Base-by-base conservation (phyloP, 345 rosid genomes). In the Linum usitatissimum region DNA sequence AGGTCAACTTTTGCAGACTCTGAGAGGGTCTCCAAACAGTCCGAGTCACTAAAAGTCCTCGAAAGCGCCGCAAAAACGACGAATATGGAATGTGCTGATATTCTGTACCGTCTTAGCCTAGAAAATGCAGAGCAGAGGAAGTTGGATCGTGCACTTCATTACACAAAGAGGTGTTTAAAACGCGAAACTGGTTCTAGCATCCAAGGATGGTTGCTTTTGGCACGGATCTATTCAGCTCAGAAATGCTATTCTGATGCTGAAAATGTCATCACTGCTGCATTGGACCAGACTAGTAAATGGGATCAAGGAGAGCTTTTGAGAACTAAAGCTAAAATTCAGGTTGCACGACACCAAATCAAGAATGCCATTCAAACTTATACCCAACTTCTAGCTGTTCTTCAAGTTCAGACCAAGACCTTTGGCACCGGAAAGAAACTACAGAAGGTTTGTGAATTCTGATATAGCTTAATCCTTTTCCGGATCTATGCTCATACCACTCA, bases 101-200 rank as follows among this genome's bases (percentile, higher is more conserved):
- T 84, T 42, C 67, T 86, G 61, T 80, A 89, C 76, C 70, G 73
- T 71, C 89, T 89, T 45, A 74, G 87, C 30, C 57, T 86, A 31
- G 91, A 83, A 78, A 65, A 69, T 79, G 94, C 91, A 49, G 89
- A 84, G 70, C 91, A 84, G 79, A 80, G 96, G 77, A 89, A 83
- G 70, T 70, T 89, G 60, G 87, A 84, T 62, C 69, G 68, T 0
- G 91, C 96, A 2, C 75, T 77, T 60, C 57, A 39, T 40, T 81
- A 83, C 28, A 83, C 89, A 30, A 79, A 76, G 60, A 36, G 18
- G 13, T 77, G 72, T 61, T 71, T 86, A 68, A 79, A 79, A 45
- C 71, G 83, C 57, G 94, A 81, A 66, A 82, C 75, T 36, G 94
- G 85, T 21, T 79, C 84, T 5, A 80, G 66, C 62, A 57, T 79